Percentiles rank a stretch among this genome's conserved stretches.
phyloP scores from a whole-genome alignment of 208 protist species.

The Crithidia bombi region DNA sequence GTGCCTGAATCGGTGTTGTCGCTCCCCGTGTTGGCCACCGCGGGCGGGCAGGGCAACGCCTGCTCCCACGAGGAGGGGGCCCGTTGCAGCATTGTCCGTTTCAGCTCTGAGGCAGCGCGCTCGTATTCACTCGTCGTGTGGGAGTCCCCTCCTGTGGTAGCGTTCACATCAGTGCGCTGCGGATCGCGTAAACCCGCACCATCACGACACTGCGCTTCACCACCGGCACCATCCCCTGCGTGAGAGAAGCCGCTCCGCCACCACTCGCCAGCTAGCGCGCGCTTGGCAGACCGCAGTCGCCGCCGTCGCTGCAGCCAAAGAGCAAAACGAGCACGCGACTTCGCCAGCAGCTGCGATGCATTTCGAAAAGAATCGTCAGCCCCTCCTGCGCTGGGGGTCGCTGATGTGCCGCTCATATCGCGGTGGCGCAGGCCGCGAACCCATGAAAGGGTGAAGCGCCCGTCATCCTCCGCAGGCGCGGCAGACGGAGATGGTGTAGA shows the following conservation, averaged over 20 bases:
- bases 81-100: conserved; percentile 7
- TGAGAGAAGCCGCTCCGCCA: conserved; percentile 1
- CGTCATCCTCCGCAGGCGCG: not conserved
- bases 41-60: conserved; percentile 12
- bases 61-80: conserved; percentile 48
- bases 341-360: conserved; percentile 12
- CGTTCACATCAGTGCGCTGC: too few species aligned
- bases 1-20: not conserved
- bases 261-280: not conserved
- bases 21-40: not conserved
- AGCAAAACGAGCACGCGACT: conserved; percentile 19
- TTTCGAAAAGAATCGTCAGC: conserved; percentile 22
- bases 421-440: conserved; percentile 7
- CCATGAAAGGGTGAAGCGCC: conserved; percentile 22
- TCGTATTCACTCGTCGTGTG: not conserved
- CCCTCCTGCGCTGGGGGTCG: not conserved
- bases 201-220: not conserved
- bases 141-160: not conserved
- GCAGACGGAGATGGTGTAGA: not conserved
- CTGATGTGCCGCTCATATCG: not conserved
- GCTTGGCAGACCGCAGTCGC: conserved; percentile 11
- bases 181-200: too few species aligned
- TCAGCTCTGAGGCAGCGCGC: conserved; percentile 5
- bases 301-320: conserved; percentile 29
- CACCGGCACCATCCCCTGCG: not conserved